A percentile compares a stretch with the other conserved stretches of the same genome.
Evolutionary conservation across 441 rosid species (phyloP).

Genomic region (Gossypium gossypioides): DNA sequence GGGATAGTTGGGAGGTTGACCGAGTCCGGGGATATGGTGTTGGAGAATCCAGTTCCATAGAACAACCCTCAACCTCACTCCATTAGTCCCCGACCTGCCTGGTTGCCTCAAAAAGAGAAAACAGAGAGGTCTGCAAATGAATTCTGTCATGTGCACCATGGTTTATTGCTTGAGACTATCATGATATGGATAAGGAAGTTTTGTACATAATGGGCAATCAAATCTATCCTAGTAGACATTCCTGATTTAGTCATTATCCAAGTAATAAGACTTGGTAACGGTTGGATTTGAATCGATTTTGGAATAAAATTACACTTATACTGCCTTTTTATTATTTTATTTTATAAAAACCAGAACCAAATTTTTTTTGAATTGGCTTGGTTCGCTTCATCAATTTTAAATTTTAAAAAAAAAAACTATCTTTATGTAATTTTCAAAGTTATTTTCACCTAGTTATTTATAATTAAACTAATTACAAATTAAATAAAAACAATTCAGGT

Average conservation of each 20-base stretch:
- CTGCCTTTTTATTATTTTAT: too few species aligned
- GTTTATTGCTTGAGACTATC: background rate
- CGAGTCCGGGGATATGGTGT: slow-evolving; percentile 36
- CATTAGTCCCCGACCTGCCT: background rate
- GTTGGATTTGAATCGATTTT: too few species aligned
- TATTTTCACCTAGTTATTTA: too few species aligned
- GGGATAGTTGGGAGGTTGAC: slow-evolving; percentile 50
- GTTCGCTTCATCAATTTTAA: too few species aligned
- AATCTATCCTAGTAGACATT: background rate
- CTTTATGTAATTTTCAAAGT: too few species aligned
- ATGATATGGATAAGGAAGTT: background rate
- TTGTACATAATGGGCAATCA: background rate
- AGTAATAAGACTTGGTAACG: too few species aligned
- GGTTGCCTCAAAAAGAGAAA: background rate
- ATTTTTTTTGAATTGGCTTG: too few species aligned
- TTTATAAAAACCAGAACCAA: too few species aligned
- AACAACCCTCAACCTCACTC: background rate
- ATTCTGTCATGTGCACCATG: slow-evolving; percentile 13
- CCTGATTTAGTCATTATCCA: background rate
- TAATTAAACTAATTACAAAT: too few species aligned
- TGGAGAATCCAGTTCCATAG: slow-evolving; percentile 26
- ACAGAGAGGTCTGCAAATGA: background rate
- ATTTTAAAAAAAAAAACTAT: too few species aligned
- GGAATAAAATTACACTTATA: too few species aligned
- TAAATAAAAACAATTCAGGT: too few species aligned